These are phyloP conservation scores for Aspergillus pseudoviridinutans DNA, from an alignment of 2,329 filamentous ascomycete genomes.

Conservation along the genomic window DNA sequence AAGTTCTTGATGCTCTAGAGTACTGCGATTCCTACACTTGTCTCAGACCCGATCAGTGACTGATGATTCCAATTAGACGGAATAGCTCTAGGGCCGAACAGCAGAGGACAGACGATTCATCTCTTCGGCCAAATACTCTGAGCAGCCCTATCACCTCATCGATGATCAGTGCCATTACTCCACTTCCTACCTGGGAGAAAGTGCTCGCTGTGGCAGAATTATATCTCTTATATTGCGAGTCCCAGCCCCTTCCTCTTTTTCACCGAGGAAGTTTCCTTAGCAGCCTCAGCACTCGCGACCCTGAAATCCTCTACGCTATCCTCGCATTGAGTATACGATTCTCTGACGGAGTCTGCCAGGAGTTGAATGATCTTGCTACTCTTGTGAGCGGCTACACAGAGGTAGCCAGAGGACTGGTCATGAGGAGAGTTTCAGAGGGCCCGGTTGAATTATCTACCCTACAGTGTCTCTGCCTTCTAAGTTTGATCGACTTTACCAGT, in stretches of 20 bases:
- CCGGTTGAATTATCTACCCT: conserved; percentile 42
- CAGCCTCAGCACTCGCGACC: conserved; percentile 36
- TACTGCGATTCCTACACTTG: conserved; percentile 15
- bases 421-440: conserved; percentile 37
- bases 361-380: conserved; percentile 17
- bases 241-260: conserved; percentile 50
- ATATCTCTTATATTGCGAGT: conserved; percentile 49
- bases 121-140: conserved; percentile 8
- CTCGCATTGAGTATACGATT: conserved; percentile 46
- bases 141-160: conserved; percentile 5
- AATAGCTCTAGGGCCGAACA: conserved; percentile 13
- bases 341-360: conserved; percentile 23
- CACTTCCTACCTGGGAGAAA: conserved; percentile 38
- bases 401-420: conserved; percentile 34
- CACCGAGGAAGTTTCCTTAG: conserved; percentile 38
- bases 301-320: conserved; percentile 33
- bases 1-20: conserved; percentile 35
- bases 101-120: conserved; percentile 2
- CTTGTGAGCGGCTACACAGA: conserved; percentile 37
- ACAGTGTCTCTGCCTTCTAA: conserved; percentile 40
- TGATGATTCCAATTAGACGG: conserved; percentile 2
- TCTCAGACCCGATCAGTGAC: conserved; percentile 2
- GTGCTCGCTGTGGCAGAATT: conserved; percentile 37
- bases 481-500: conserved; percentile 42
- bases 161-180: conserved; percentile 17